Evolutionary conservation across 495 filamentous ascomycete genomes (phyloP).

Genomic region (Talaromyces adpressus): DNA sequence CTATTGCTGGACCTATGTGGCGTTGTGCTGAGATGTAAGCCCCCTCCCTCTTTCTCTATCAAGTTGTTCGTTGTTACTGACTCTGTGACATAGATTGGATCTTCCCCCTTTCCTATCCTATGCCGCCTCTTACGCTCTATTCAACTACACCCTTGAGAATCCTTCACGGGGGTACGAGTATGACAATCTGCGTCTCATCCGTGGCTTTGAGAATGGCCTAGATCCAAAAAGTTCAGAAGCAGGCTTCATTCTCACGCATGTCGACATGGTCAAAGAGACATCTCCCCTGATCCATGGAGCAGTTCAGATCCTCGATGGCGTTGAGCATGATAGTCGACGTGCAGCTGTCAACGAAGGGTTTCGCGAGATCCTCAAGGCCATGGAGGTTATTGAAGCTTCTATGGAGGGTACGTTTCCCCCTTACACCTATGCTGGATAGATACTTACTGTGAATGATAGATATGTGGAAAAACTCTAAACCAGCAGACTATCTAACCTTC

Average conservation of each 20-base stretch:
- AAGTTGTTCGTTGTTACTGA: not conserved
- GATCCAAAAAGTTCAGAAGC: constrained; percentile 85
- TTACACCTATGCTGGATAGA: constrained; percentile 6
- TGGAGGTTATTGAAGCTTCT: constrained; percentile 63
- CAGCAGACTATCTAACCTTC: constrained; percentile 71
- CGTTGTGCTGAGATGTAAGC: constrained; percentile 74
- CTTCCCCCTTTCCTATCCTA: constrained; percentile 88
- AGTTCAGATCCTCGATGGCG: constrained; percentile 54
- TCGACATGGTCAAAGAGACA: constrained; percentile 79
- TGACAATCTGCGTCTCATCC: constrained; percentile 74
- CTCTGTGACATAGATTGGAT: constrained; percentile 23
- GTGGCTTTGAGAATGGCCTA: constrained; percentile 81
- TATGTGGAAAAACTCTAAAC: constrained; percentile 84
- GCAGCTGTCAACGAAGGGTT: constrained; percentile 57
- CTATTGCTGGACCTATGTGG: constrained; percentile 67
- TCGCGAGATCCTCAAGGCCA: constrained; percentile 48
- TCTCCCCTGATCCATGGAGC: constrained; percentile 62
- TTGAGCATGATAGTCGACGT: constrained; percentile 40
- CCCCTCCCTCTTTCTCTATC: not conserved
- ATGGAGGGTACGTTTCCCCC: constrained; percentile 57
- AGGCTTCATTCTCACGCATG: constrained; percentile 77
- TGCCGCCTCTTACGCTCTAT: constrained; percentile 83
- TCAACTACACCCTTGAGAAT: constrained; percentile 73
- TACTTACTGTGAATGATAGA: constrained; percentile 27
- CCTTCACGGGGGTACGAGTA: constrained; percentile 61